Conservation (phyloP, 192 early-diverging fungal species). For the Podila minutissima region DNA sequence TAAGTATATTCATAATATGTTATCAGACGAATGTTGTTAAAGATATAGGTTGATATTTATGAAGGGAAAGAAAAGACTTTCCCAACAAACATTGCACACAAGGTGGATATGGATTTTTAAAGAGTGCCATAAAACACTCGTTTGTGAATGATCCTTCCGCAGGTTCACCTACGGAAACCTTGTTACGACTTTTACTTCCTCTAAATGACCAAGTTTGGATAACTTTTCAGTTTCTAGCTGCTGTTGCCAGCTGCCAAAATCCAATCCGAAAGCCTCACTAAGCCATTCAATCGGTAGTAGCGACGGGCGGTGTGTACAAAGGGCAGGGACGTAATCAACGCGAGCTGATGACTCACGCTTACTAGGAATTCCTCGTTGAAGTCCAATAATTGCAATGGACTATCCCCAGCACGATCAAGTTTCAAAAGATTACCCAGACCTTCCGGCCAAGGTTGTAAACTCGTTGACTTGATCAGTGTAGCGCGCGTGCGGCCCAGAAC, state of each 20-base stretch:
- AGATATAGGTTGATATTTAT: slow-evolving; percentile 12
- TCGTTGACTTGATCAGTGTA: slow-evolving; percentile 82
- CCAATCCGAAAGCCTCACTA: slow-evolving; percentile 82
- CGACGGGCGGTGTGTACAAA: slow-evolving; percentile 83
- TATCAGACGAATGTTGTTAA: slow-evolving; percentile 18
- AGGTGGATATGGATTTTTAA: slow-evolving; percentile 36
- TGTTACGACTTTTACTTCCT: slow-evolving; percentile 91
- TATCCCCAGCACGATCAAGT: slow-evolving; percentile 83
- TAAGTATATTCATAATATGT: slow-evolving; percentile 29
- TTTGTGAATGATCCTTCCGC: slow-evolving; percentile 70
- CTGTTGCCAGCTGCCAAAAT: slow-evolving; percentile 58
- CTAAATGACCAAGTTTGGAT: slow-evolving; percentile 88
- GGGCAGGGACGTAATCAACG: slow-evolving; percentile 85
- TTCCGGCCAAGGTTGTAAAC: slow-evolving; percentile 67
- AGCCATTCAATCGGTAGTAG: slow-evolving; percentile 88
- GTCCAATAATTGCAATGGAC: slow-evolving; percentile 83
- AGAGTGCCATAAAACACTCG: slow-evolving; percentile 32
- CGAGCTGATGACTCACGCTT: slow-evolving; percentile 83
- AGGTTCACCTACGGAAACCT: slow-evolving; percentile 84
- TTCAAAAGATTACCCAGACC: slow-evolving; percentile 83
- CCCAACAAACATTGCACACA: slow-evolving; percentile 18
- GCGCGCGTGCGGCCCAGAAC: slow-evolving; percentile 86
- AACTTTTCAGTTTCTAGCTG: slow-evolving; percentile 62
- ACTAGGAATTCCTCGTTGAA: slow-evolving; percentile 87
- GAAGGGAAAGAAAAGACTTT: background rate